Conservation (phyloP, 371 early-diverging fungal species). For the Haplosporangium sp. region DNA sequence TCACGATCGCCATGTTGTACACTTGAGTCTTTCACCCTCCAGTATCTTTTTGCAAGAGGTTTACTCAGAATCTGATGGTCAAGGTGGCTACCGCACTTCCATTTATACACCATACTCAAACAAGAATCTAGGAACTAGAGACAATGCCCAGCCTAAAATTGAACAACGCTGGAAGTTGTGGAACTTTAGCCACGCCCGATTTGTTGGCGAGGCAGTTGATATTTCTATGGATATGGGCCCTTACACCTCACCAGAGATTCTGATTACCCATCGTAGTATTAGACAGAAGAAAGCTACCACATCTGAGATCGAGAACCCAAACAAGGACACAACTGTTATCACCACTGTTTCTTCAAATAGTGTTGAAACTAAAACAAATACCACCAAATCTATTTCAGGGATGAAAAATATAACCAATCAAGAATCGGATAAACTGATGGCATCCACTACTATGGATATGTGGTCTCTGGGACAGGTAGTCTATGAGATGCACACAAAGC, state of each 20-base stretch:
- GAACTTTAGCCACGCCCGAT: constrained; percentile 48
- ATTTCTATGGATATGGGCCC: constrained; percentile 20
- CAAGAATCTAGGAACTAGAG: constrained; percentile 6
- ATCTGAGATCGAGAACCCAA: constrained; percentile 7
- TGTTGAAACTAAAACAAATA: constrained; percentile 27
- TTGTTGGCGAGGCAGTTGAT: constrained; percentile 42
- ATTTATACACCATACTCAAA: constrained; percentile 32
- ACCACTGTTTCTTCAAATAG: constrained; percentile 15
- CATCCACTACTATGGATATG: constrained; percentile 50
- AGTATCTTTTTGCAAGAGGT: constrained; percentile 39
- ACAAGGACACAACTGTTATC: constrained; percentile 4
- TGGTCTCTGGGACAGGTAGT: constrained; percentile 55
- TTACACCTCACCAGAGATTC: constrained; percentile 43
- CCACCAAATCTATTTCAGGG: constrained; percentile 11
- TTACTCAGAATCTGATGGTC: constrained; percentile 38
- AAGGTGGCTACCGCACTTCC: constrained; percentile 33
- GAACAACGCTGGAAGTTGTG: constrained; percentile 45
- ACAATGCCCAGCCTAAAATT: constrained; percentile 20
- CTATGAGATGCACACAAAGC: constrained; percentile 46
- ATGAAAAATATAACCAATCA: constrained; percentile 2
- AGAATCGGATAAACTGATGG: constrained; percentile 31
- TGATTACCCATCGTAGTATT: constrained; percentile 20
- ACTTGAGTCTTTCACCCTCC: constrained; percentile 27
- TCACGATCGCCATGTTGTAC: constrained; percentile 49
- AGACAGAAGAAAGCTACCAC: constrained; percentile 1